These are phyloP conservation scores for Nymphaea thermarum DNA, from an alignment of 164 flowering plant genomes.

Conservation along the genomic window DNA sequence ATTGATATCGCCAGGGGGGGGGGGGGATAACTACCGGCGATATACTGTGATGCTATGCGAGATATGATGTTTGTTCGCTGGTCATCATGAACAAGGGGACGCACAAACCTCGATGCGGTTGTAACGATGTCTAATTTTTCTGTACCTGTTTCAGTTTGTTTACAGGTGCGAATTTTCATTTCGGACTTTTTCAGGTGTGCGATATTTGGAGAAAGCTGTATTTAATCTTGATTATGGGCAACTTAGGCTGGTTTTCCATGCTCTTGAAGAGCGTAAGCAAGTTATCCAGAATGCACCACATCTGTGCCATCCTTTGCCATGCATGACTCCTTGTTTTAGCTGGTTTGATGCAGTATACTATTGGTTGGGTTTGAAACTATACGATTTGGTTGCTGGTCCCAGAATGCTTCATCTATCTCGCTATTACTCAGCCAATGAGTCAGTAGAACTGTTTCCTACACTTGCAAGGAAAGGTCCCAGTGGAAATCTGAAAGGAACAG, in stretches of 20 bases:
- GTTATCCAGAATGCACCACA: conserved; percentile 95
- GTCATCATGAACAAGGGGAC: too few relatives aligned
- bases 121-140: background rate
- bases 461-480: conserved; percentile 65
- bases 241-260: conserved; percentile 93
- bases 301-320: conserved; percentile 91
- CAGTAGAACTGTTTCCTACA: conserved; percentile 90
- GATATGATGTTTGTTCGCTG: too few relatives aligned
- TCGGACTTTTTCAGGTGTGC: conserved; percentile 47
- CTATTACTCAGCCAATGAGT: conserved; percentile 84
- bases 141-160: background rate
- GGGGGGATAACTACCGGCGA: background rate
- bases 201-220: conserved; percentile 96
- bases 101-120: background rate
- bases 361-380: conserved; percentile 90
- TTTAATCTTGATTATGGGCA: conserved; percentile 95
- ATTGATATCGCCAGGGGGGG: too few relatives aligned
- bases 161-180: background rate
- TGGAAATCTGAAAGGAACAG: conserved; percentile 76
- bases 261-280: conserved; percentile 96
- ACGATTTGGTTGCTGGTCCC: conserved; percentile 86
- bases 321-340: conserved; percentile 97
- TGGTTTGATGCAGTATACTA: conserved; percentile 92
- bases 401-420: conserved; percentile 80
- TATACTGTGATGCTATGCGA: background rate